Evolutionary conservation across 495 filamentous ascomycete species (phyloP).

Genomic region (Amorphotheca resinae): DNA sequence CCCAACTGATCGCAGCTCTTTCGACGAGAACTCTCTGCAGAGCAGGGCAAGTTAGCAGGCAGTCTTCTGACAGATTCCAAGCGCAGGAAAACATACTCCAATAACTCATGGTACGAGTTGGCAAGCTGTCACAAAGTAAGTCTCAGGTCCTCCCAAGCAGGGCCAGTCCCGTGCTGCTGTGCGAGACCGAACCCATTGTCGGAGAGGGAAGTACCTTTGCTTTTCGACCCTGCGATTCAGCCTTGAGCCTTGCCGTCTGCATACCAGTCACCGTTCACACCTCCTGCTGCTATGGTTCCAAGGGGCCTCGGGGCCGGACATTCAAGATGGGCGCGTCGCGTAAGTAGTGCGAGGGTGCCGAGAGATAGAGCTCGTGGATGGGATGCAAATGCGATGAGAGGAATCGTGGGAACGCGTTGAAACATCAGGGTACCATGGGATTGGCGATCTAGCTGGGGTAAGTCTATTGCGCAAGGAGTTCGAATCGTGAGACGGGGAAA

Average conservation of each 20-base stretch:
- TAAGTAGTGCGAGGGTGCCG: too few species aligned
- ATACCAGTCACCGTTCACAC: constrained; percentile 28
- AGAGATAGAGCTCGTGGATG: too few species aligned
- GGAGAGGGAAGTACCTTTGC: constrained; percentile 52
- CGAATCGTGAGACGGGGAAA: too few species aligned
- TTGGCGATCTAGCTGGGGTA: too few species aligned
- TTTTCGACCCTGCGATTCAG: constrained; percentile 84
- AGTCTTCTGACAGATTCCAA: background rate
- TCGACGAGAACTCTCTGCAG: constrained; percentile 81
- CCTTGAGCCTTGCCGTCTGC: constrained; percentile 59
- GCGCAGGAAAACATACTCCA: constrained; percentile 54
- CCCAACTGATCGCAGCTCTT: constrained; percentile 80
- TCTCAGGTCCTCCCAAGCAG: too few species aligned
- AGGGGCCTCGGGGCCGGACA: constrained; percentile 14
- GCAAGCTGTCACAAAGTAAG: constrained; percentile 54
- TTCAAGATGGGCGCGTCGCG: constrained; percentile 18
- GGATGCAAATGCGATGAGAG: too few species aligned
- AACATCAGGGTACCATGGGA: too few species aligned
- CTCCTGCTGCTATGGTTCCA: constrained; percentile 15
- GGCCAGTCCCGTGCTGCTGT: too few species aligned
- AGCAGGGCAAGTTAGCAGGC: constrained; percentile 5
- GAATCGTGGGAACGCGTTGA: too few species aligned
- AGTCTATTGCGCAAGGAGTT: too few species aligned
- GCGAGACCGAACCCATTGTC: background rate
- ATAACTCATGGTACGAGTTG: constrained; percentile 88